Evolutionary conservation across 768 basidiomycete genomes (phyloP), one percentile per base, ranked within the genome.

Genomic region (Cyathus striatus): DNA sequence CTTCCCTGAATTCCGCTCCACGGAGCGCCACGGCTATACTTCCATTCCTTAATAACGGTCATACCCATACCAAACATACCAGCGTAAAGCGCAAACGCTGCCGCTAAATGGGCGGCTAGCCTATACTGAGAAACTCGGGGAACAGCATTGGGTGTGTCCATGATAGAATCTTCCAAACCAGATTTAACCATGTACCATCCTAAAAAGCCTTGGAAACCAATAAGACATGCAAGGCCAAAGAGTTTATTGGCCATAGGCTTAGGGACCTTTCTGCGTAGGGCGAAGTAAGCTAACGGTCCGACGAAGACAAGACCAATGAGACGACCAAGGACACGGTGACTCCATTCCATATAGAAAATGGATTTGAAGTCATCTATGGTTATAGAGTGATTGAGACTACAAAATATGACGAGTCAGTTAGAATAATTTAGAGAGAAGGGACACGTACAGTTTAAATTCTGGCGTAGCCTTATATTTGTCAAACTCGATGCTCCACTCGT

Each of bases 161-260:
- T 73, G 41, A 90, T 69, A 9, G 86, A 77, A 41, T 89, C 79
- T 53, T 93, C 87, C 9, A 99, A 72, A 1, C 96, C 96, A 10
- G 93, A 97, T 61, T 94, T 87, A 43, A 99, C 96, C 96, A 99
- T 99, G 70, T 98, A 97, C 96, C 96, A 99, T 21, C 96, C 96
- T 16, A 99, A 73, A 16, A 78, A 73, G 36, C 96, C 96, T 63
- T 99, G 93, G 16, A 80, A 83, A 22, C 93, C 96, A 40, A 99
- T 85, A 23, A 97, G 78, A 0, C 81, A 56, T 0, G 84, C 86
- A 49, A 98, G 75, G 2, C 78, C 83, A 12, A 77, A 62, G 18
- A 96, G 76, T 48, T 80, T 78, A n/a, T 62, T 53, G 1, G 81
- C 76, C 46, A 91, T 70, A 0, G 75, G 59, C 2, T 70, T 64